phyloP scores from a whole-genome alignment of 345 rosid genomes.

The Hypericum androsaemum region DNA sequence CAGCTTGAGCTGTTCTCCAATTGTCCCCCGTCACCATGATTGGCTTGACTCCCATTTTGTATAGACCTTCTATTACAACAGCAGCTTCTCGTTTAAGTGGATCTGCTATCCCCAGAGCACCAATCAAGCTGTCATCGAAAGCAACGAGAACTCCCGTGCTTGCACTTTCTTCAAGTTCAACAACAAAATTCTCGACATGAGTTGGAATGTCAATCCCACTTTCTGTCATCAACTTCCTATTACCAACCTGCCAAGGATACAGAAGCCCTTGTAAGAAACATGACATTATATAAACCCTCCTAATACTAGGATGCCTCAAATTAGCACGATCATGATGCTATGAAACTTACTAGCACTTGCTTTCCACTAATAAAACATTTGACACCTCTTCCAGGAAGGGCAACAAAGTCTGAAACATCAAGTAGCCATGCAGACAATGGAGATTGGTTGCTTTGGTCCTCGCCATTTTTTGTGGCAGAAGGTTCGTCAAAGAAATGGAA shows the following conservation, averaged over 20 bases:
- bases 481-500: constrained; percentile 81
- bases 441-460: constrained; percentile 29
- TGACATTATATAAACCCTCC: background rate
- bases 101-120: constrained; percentile 85
- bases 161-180: constrained; percentile 79
- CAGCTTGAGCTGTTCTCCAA: constrained; percentile 93
- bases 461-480: constrained; percentile 24
- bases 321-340: background rate
- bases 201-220: constrained; percentile 47
- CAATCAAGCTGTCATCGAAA: constrained; percentile 41
- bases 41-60: constrained; percentile 80
- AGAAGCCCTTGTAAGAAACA: constrained; percentile 8
- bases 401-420: constrained; percentile 56
- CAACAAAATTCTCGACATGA: constrained; percentile 57
- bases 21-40: constrained; percentile 99
- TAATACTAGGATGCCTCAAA: background rate
- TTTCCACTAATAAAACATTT: constrained; percentile 58
- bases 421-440: constrained; percentile 60
- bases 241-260: constrained; percentile 59
- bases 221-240: constrained; percentile 74
- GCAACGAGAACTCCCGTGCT: constrained; percentile 76
- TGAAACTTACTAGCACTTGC: constrained; percentile 47
- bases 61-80: constrained; percentile 83
- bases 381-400: constrained; percentile 88
- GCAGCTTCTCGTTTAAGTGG: constrained; percentile 88